A percentile compares a stretch with the other conserved stretches of the same genome.
These are phyloP conservation scores for Cyclocybe aegerita DNA, from an alignment of 768 basidiomycete genomes.

Conservation along the genomic window DNA sequence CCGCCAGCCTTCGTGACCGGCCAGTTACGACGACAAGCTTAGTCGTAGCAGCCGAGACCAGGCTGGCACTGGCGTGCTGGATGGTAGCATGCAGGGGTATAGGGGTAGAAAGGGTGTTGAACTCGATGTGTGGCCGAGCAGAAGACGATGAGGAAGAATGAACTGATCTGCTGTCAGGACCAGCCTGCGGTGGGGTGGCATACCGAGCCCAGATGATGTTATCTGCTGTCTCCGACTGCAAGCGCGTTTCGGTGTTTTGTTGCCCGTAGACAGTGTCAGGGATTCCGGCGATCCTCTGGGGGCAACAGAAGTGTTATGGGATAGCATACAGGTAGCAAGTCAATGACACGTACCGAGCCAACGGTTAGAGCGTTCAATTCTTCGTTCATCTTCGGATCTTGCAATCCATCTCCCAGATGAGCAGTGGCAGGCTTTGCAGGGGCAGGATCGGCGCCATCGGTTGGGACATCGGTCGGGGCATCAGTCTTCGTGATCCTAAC, in stretches of 20 bases:
- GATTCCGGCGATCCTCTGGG: constrained; percentile 38
- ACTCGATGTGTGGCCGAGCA: constrained; percentile 60
- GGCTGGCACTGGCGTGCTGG: constrained; percentile 35
- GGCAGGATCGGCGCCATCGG: constrained; percentile 1
- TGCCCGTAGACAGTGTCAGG: constrained; percentile 75
- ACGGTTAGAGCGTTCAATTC: constrained; percentile 43
- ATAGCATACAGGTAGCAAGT: background rate
- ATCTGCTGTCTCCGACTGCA: constrained; percentile 87
- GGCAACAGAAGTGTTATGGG: constrained; percentile 1
- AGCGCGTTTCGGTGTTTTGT: constrained; percentile 56
- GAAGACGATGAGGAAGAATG: constrained; percentile 18
- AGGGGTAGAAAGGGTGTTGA: constrained; percentile 55
- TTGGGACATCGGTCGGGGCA: background rate
- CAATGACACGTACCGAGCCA: constrained; percentile 40
- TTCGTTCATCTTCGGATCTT: constrained; percentile 26
- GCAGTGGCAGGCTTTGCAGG: constrained; percentile 27
- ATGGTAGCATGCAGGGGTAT: constrained; percentile 60
- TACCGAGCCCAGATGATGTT: constrained; percentile 72
- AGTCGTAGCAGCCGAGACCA: constrained; percentile 7
- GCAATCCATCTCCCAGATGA: constrained; percentile 1
- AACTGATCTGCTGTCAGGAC: constrained; percentile 10
- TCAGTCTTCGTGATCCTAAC: constrained; percentile 60
- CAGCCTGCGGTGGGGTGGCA: constrained; percentile 26
- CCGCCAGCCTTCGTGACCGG: constrained; percentile 70
- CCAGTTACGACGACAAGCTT: constrained; percentile 67